Conservation (phyloP, 2,329 filamentous ascomycete genomes). For the Aspergillus luchuensis region DNA sequence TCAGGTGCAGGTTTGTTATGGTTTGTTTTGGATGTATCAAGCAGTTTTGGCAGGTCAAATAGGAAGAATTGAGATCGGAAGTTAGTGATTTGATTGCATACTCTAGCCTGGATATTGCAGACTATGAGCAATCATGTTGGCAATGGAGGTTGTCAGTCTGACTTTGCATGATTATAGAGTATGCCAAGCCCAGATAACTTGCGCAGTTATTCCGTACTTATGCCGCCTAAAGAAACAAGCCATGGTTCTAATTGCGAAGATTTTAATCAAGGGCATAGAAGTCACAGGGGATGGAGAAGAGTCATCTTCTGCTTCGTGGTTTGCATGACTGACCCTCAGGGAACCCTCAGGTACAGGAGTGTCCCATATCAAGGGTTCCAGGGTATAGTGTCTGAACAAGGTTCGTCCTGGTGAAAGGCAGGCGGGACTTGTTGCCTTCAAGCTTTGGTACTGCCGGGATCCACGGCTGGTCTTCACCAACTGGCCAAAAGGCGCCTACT, state of each 20-base stretch:
- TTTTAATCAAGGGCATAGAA: too few relatives aligned
- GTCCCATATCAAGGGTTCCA: neutral
- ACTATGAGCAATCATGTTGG: neutral
- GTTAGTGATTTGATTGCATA: too few relatives aligned
- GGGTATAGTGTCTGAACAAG: neutral
- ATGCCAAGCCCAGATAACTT: neutral
- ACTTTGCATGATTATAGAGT: neutral
- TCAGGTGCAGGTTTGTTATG: too few relatives aligned
- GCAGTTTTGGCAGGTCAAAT: too few relatives aligned
- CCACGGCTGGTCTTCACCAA: conserved; percentile 9
- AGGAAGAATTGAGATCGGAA: too few relatives aligned
- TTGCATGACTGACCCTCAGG: neutral
- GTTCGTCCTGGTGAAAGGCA: conserved; percentile 1
- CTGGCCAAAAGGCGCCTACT: neutral
- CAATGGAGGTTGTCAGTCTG: neutral
- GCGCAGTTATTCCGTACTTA: neutral
- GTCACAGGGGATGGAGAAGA: neutral
- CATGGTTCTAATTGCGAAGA: too few relatives aligned
- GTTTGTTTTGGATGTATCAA: too few relatives aligned
- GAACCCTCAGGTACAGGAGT: neutral
- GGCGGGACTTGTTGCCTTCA: conserved; percentile 10
- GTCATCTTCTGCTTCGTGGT: too few relatives aligned
- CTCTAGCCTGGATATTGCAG: too few relatives aligned
- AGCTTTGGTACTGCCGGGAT: conserved; percentile 13
- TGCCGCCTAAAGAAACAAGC: neutral